A percentile compares a stretch with the other conserved stretches of the same genome.
phyloP scores from a whole-genome alignment of 352 stramenopile species.

The Globisporangium orthogonon region DNA sequence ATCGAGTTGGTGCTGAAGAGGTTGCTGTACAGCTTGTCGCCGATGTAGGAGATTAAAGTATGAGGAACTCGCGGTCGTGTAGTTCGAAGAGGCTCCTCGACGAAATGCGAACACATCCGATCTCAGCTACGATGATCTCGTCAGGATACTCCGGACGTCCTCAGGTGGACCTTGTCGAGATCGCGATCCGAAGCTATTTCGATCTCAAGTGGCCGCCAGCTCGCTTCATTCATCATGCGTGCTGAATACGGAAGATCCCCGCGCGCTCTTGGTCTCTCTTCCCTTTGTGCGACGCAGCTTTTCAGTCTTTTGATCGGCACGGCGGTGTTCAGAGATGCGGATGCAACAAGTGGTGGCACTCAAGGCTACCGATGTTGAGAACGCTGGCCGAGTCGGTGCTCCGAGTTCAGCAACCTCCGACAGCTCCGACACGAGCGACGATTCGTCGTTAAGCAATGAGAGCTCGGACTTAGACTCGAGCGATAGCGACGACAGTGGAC shows the following conservation, averaged over 20 bases:
- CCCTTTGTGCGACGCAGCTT: too few species aligned
- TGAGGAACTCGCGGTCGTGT: background rate
- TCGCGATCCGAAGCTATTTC: too few species aligned
- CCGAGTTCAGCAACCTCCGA: background rate
- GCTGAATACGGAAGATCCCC: too few species aligned
- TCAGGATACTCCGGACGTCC: too few species aligned
- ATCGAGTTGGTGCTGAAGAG: background rate
- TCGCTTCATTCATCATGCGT: too few species aligned
- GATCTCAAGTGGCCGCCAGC: too few species aligned
- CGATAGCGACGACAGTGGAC: constrained; percentile 15
- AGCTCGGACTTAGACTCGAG: background rate
- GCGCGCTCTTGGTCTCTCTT: too few species aligned
- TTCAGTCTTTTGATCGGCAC: too few species aligned
- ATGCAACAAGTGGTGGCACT: background rate
- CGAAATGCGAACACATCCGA: too few species aligned
- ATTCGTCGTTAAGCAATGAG: constrained; percentile 7
- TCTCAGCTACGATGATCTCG: too few species aligned
- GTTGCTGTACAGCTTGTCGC: background rate
- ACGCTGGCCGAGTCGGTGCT: background rate
- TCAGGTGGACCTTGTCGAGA: background rate
- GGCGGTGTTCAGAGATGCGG: background rate
- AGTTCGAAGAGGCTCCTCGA: too few species aligned
- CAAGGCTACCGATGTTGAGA: too few species aligned
- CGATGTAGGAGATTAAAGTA: background rate
- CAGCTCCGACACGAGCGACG: constrained; percentile 8